These are phyloP conservation scores for Saccharomycopsis capsularis DNA, from an alignment of 805 yeast genomes.

Conservation along the genomic window DNA sequence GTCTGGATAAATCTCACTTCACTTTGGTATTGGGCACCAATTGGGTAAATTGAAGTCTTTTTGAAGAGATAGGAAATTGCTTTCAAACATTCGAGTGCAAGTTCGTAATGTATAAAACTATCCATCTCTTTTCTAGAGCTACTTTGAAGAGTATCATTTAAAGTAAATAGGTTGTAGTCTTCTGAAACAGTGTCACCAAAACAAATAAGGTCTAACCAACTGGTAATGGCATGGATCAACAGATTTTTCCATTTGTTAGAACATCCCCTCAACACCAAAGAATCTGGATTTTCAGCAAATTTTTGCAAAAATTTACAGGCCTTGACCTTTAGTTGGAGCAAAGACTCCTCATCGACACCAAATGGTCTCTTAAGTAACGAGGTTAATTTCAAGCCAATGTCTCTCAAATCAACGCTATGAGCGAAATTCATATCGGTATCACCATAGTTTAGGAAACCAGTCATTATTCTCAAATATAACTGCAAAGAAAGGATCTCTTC, in stretches of 20 bases:
- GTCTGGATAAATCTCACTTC: conserved; percentile 29
- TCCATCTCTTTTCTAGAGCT: conserved; percentile 8
- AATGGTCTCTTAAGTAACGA: conserved; percentile 8
- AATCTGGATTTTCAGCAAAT: conserved; percentile 10
- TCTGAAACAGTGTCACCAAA: conserved; percentile 12
- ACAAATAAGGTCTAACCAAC: conserved; percentile 15
- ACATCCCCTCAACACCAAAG: conserved; percentile 8
- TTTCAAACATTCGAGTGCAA: conserved; percentile 17
- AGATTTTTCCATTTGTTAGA: conserved; percentile 14
- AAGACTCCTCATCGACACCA: not conserved
- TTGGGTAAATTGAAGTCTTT: conserved; percentile 13
- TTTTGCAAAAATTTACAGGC: conserved; percentile 17
- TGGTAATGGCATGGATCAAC: conserved; percentile 2
- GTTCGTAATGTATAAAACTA: conserved; percentile 13
- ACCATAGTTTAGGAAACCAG: conserved; percentile 15
- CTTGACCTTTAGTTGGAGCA: conserved; percentile 11
- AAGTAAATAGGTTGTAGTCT: conserved; percentile 8
- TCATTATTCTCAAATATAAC: conserved; percentile 14
- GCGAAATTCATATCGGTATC: conserved; percentile 12
- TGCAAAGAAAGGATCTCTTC: conserved; percentile 12
- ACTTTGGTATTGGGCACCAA: conserved; percentile 12
- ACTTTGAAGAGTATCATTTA: not conserved
- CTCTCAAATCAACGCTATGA: conserved; percentile 7
- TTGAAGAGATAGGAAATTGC: conserved; percentile 15
- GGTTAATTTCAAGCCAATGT: conserved; percentile 10